Evolutionary conservation across 148 eudicot species (phyloP).

Genomic region (Chenopodium formosanum): DNA sequence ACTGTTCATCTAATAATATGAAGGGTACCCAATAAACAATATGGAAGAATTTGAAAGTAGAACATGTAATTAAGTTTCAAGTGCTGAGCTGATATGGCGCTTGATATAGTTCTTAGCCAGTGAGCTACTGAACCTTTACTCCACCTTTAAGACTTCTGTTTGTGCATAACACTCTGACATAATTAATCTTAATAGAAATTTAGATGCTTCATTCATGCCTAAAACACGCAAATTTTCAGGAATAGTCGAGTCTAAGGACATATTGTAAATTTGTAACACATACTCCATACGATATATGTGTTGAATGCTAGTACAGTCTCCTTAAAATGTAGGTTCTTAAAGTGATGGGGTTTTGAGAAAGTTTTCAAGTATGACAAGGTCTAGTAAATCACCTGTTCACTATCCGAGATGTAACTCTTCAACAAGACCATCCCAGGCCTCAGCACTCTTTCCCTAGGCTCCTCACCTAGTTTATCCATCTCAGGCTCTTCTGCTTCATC

Average conservation of each 20-base stretch:
- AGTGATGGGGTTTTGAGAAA: not conserved
- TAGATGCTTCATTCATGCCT: no score
- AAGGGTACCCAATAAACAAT: not conserved
- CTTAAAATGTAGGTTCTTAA: not conserved
- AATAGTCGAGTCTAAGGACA: not conserved
- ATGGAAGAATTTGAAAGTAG: no score
- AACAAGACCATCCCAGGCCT: constrained; percentile 66
- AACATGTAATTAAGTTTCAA: no score
- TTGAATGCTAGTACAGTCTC: not conserved
- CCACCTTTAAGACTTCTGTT: not conserved
- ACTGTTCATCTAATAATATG: not conserved
- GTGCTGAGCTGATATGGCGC: no score
- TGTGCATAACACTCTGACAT: not conserved
- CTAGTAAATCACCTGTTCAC: constrained; percentile 43
- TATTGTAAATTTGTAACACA: not conserved
- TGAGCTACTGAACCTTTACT: no score
- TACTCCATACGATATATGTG: not conserved
- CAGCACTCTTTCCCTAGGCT: constrained; percentile 28
- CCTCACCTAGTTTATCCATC: not conserved
- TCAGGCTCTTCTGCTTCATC: not conserved
- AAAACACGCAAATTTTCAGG: not conserved
- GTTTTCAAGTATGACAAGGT: not conserved
- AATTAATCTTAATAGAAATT: not conserved
- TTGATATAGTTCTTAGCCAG: no score
- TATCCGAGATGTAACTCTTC: constrained; percentile 38